Evolutionary conservation across 2,329 filamentous ascomycete genomes (phyloP).

Genomic region (Talaromyces pinophilus): DNA sequence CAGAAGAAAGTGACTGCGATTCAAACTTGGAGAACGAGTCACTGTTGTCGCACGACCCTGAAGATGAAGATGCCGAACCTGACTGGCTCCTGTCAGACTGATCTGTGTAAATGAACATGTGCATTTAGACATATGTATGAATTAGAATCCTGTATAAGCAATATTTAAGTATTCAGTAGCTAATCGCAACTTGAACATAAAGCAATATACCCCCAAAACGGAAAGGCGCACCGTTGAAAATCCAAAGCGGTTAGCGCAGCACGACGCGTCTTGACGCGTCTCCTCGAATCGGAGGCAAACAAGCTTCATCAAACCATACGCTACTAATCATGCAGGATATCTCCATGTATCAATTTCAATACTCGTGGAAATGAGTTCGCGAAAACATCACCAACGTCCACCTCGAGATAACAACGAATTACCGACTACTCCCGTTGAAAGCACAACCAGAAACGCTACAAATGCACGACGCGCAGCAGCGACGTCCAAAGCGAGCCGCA

Average conservation of each 20-base stretch:
- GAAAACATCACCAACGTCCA: neutral
- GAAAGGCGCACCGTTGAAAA: neutral
- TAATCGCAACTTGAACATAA: neutral
- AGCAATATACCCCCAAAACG: conserved; percentile 20
- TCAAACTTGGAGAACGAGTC: conserved; percentile 51
- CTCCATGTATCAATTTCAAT: neutral
- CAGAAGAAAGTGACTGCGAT: conserved; percentile 31
- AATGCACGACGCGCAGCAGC: conserved; percentile 17
- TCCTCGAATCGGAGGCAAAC: neutral
- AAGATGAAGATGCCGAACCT: conserved; percentile 66
- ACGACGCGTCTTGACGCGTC: conserved; percentile 20
- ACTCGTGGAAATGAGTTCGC: conserved; percentile 18
- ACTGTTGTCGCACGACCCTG: conserved; percentile 62
- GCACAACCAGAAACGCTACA: neutral
- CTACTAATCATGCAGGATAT: neutral
- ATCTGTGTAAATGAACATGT: neutral
- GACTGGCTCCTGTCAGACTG: conserved; percentile 58
- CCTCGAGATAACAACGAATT: neutral
- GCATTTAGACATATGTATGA: neutral
- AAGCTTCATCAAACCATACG: neutral
- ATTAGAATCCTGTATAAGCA: neutral
- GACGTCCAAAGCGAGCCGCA: conserved; percentile 21
- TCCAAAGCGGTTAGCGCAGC: neutral
- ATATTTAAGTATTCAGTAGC: neutral
- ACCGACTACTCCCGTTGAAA: conserved; percentile 17